Conservation (phyloP, 345 rosid species). For the Pistacia vera region DNA sequence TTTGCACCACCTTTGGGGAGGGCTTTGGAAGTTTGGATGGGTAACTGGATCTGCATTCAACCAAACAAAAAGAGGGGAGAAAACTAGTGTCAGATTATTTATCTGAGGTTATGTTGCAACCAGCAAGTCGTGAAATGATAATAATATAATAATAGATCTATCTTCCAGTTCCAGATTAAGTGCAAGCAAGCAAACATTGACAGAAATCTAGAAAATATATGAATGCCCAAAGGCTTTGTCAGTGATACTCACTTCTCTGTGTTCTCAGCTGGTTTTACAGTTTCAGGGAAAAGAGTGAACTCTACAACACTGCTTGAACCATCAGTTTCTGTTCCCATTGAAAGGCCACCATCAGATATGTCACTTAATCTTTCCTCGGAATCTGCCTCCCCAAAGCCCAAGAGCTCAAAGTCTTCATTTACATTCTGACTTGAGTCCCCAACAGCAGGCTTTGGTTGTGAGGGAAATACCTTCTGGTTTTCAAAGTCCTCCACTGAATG, state of each 20-base stretch:
- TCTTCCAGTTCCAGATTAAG: constrained; percentile 1
- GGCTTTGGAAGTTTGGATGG: constrained; percentile 68
- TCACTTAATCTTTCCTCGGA: constrained; percentile 90
- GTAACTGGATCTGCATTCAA: constrained; percentile 31
- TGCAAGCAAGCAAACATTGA: neutral
- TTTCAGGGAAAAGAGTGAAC: constrained; percentile 76
- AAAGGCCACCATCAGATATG: constrained; percentile 86
- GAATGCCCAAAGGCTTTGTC: neutral
- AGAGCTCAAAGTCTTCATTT: constrained; percentile 67
- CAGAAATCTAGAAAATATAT: neutral
- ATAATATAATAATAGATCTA: neutral
- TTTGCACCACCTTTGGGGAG: constrained; percentile 39
- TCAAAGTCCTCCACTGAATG: constrained; percentile 54
- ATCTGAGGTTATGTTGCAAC: neutral
- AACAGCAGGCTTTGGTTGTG: constrained; percentile 42
- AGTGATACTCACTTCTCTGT: constrained; percentile 45
- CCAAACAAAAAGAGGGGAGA: neutral
- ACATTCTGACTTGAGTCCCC: constrained; percentile 34
- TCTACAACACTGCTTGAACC: constrained; percentile 76
- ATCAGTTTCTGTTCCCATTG: constrained; percentile 95
- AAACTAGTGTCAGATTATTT: constrained; percentile 8
- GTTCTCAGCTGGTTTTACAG: constrained; percentile 43
- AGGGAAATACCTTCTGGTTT: constrained; percentile 33
- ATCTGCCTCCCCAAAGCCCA: constrained; percentile 74
- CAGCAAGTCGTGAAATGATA: neutral